phyloP scores from a whole-genome alignment of 2,329 filamentous ascomycete genomes.

The Aspergillus awamori region DNA sequence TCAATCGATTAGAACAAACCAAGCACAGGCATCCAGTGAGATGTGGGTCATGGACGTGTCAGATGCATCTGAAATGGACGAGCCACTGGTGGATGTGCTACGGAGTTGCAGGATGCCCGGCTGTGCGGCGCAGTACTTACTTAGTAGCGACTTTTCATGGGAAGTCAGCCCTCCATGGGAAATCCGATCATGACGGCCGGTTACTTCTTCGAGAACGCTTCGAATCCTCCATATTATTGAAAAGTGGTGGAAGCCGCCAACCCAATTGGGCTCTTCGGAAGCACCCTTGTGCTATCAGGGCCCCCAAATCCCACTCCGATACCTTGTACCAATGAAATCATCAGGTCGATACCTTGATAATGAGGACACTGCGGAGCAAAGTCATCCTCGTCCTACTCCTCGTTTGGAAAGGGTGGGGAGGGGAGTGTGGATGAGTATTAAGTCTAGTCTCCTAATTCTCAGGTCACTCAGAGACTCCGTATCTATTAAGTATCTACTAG shows the following conservation, averaged over 20 bases:
- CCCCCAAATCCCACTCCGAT: neutral
- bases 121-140: neutral
- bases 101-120: neutral
- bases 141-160: neutral
- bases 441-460: neutral
- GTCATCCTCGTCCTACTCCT: neutral
- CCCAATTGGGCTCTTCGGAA: neutral
- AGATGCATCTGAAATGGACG: slow-evolving; percentile 8
- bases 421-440: neutral
- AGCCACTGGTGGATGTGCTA: slow-evolving; percentile 7
- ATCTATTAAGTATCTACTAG: neutral
- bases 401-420: slow-evolving; percentile 3
- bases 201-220: neutral
- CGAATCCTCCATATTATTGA: neutral
- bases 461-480: neutral
- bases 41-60: slow-evolving; percentile 28
- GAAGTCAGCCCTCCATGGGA: neutral
- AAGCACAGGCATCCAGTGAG: slow-evolving; percentile 1
- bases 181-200: neutral
- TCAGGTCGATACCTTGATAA: neutral
- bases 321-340: neutral
- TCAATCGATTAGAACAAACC: neutral
- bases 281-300: neutral
- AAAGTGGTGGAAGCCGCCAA: neutral
- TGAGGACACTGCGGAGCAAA: neutral